Base-by-base conservation (phyloP, 495 filamentous ascomycete genomes). In the Hypoxylon cercidicola region DNA sequence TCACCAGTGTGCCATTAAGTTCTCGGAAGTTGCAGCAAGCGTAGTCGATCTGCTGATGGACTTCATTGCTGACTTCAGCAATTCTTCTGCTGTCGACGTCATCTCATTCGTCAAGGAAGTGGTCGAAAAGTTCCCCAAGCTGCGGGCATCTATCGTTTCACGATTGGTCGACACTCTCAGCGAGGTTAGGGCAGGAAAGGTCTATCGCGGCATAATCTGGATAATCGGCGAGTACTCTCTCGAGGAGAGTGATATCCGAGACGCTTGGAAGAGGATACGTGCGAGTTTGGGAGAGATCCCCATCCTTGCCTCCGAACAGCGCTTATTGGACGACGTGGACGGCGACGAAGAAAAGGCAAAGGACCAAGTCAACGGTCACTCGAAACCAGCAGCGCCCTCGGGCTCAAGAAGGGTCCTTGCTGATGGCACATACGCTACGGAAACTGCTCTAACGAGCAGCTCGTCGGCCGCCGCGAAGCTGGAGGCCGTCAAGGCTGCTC, bases 71-170 rank as follows among this genome's bases (percentile, higher is more conserved):
- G 96, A 99, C 74, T 97, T 97, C 77, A 98, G 95, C 83, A 97
- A 93, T 71, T 89, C 92, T 41, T 96, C 93, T 1, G 95, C 96
- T 1, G 92, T 99, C 23, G 96, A 99, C 78, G 93, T 99, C 10
- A 97, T 99, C 69, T 90, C 91, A 16, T 99, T 99, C 65, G 93
- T 98, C 45, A 99, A 99, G 77, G 96, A 99, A 72, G 96, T 99
- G 6, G 96, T 97, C 3, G 96, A 99, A 80, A 97, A 95, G 73
- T 99, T 97, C 83, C 94, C 96, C 16, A 87, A 92, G 57, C 83
- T 99, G 47, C 88, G 96, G 40, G 83, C 87, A 15, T 88, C 91
- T 1, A 97, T 99, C 67, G 88, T 98, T 4, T 86, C 90, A 62
- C 88, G 94, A 43, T 81, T 99, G 37, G 95, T 98, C 12, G 89